A percentile compares a stretch with the other conserved stretches of the same genome.
Evolutionary conservation across 129 eudicot species (phyloP).

Genomic region (Pulicaria dysenterica): DNA sequence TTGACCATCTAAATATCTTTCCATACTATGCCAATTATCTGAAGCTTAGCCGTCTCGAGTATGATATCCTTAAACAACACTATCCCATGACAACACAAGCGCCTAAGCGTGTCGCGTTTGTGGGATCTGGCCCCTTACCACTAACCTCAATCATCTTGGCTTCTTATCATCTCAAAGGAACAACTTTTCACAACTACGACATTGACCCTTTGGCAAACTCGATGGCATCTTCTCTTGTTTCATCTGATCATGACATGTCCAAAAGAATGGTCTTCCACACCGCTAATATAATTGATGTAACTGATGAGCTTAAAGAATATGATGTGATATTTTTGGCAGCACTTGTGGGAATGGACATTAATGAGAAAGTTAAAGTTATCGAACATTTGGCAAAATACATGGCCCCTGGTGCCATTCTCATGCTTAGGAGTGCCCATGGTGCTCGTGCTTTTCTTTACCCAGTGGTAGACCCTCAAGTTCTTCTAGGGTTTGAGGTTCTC

Average conservation of each 20-base stretch:
- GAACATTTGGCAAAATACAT: slow-evolving; percentile 60
- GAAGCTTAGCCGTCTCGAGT: slow-evolving; percentile 63
- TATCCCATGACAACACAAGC: not conserved
- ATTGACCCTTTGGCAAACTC: slow-evolving; percentile 58
- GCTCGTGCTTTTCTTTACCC: slow-evolving; percentile 81
- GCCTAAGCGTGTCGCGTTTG: slow-evolving; percentile 51
- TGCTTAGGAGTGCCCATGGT: slow-evolving; percentile 86
- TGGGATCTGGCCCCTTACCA: slow-evolving; percentile 87
- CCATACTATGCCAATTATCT: slow-evolving; percentile 73
- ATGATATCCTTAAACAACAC: slow-evolving; percentile 50
- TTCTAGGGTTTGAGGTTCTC: slow-evolving; percentile 69
- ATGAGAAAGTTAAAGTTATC: slow-evolving; percentile 49
- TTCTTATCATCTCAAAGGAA: slow-evolving; percentile 43
- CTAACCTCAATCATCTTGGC: slow-evolving; percentile 76
- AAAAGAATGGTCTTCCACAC: slow-evolving; percentile 62
- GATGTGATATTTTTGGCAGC: slow-evolving; percentile 80
- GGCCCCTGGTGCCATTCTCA: slow-evolving; percentile 68
- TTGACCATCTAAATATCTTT: slow-evolving; percentile 58
- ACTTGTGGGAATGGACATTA: slow-evolving; percentile 73
- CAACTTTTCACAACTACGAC: slow-evolving; percentile 76
- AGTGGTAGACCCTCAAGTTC: slow-evolving; percentile 58
- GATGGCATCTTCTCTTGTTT: slow-evolving; percentile 59
- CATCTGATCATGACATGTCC: slow-evolving; percentile 50
- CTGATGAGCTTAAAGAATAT: slow-evolving; percentile 43
- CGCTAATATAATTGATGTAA: slow-evolving; percentile 49